Evolutionary conservation across 139 green algal species (phyloP), one percentile per base, ranked within the genome.

Genomic region (Eudorina sp.): DNA sequence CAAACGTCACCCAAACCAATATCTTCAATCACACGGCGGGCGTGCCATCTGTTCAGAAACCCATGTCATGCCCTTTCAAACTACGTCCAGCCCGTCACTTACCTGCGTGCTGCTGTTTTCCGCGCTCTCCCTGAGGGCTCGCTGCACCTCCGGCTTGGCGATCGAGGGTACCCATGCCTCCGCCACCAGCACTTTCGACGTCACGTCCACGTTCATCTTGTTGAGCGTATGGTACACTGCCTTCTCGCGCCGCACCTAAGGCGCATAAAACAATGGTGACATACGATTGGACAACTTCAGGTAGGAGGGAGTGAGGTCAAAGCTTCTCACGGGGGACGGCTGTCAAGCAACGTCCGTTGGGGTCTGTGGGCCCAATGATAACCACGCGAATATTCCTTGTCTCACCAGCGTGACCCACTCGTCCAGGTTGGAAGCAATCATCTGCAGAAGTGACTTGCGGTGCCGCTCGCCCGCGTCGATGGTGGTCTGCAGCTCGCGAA

Each of bases 171-270:
- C 96, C 98, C 98, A 99, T 0, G 94, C 98, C 93, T 99, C 97
- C 0, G 95, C 98, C 51, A 99, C 94, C 73, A 99, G 94, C 89
- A 95, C 96, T 90, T 99, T 99, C 83, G 93, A 92, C 11, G 95
- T 97, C 58, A 98, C 96, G 88, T 99, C 98, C 68, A 99, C 93
- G 68, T 77, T 95, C 38, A 98, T 92, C 94, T 98, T 99, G 96
- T 99, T 99, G 64, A 99, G 95, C 21, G 96, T 97, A 94, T 99
- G 97, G 93, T 99, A 99, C n/a, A 98, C 90, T 1, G 95, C 96
- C 93, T 99, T 99, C 93, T 99, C 97, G 29, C 89, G 76, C 19
- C 92, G 79, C n/a, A n/a, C n/a, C n/a, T n/a, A n/a, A n/a, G n/a
- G n/a, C n/a, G n/a, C n/a, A n/a, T n/a, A n/a, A n/a, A n/a, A n/a